Evolutionary conservation across 495 filamentous ascomycete species (phyloP), one percentile per base, ranked within the genome.

Genomic region (Neurospora cerealis): DNA sequence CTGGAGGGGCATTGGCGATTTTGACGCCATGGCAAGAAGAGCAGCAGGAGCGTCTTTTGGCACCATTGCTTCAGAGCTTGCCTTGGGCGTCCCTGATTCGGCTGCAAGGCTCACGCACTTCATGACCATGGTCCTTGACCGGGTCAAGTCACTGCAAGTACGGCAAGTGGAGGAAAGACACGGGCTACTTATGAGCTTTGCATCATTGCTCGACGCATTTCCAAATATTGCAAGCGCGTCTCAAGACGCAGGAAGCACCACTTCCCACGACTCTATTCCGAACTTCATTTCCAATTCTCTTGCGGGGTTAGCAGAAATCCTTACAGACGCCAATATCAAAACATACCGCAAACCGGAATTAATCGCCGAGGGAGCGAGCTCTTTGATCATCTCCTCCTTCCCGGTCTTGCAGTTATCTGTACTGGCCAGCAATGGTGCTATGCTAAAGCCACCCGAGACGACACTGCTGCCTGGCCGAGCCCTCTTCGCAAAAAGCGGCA

Each of bases 1-100:
- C 19, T 98, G 96, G 96, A 88, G 96, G 78, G 96, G 96, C 4
- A 87, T 95, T 66, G 90, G 91, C 0, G 92, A 94, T 73, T 84
- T 87, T 48, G 95, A 97, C 80, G 85, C 88, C 1, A 84, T 87
- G 10, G 91, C 93, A 21, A 86, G 96, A 73, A 87, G 92, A 77
- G 85, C 88, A 54, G 92, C 94, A 41, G 94, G 93, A 1, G 79
- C 78, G 8, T 89, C 91, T 0, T 88, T 95, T 73, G 93, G 93
- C 9, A 77, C 74, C 5, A 77, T 96, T 36, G 87, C 87, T 32
- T 78, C 77, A 36, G 79, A 86, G 73, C 71, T 85, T 19, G 76
- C 82, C 17, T 28, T 24, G 11, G 71, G 62, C 5, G 70, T 72
- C 0, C 41, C 75, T 0, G 73, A 79, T 70, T 76, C 81, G 1